Evolutionary conservation across 768 basidiomycete genomes (phyloP), one percentile per base, ranked within the genome.

Genomic region (Amanita inopinata): DNA sequence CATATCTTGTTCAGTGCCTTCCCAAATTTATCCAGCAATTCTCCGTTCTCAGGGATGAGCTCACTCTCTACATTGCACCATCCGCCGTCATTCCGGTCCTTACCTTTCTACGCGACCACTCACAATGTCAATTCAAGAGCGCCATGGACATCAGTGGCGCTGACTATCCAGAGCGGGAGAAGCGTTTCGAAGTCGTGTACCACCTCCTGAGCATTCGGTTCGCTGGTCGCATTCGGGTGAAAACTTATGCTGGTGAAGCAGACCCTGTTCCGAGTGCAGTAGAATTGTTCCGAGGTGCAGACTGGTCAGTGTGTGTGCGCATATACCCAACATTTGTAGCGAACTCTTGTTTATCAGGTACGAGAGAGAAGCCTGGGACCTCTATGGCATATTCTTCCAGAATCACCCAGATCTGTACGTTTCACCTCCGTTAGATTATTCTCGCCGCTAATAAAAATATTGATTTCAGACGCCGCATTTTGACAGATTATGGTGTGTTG

Each of bases 11-110:
- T 38, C 87, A 93, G 56, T 90, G 85, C 58, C 78, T 98, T 17
- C 94, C 94, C 40, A 98, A 96, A 69, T 96, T 80, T 69, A 78
- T 99, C 58, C 94, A 98, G 63, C 96, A 98, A 62, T 97, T 94
- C 71, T 90, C 90, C 8, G 87, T 98, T 34, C 77, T 90, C 61
- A 90, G 90, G 71, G 96, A 97, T 61, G 96, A 98, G 62, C 71
- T 98, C 47, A 82, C 85, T 18, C 73, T 98, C 40, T 93, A 97
- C 67, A 70, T 83, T 61, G 71, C 81, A 0, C 94, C 94, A 12
- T 71, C 78, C 25, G 88, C 75, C 43, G 66, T 96, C 57, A 61
- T 89, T 33, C 92, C 90, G 14, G 81, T 90, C 38, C 70, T 96
- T 51, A 84, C 80, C 18, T 98, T 97, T 70, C 71, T 98, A 40